A percentile compares a stretch with the other conserved stretches of the same genome.
phyloP scores from a whole-genome alignment of 2,329 filamentous ascomycete genomes.

The Colletotrichum nymphaeae region DNA sequence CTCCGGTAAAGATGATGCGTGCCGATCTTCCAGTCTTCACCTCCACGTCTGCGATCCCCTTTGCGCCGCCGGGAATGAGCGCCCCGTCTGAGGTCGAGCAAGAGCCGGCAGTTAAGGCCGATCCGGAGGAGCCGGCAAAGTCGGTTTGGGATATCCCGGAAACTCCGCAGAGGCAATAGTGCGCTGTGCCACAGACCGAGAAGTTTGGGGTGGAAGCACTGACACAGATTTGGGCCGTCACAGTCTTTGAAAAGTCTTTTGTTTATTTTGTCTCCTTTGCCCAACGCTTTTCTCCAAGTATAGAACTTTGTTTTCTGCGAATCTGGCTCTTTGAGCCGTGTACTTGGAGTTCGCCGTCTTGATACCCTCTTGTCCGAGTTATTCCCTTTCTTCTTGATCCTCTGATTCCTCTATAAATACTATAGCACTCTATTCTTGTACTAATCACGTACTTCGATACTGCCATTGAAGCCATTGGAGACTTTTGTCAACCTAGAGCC shows the following conservation, averaged over 20 bases:
- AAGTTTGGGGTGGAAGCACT: background rate
- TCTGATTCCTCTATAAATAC: background rate
- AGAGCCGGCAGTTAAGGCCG: conserved; percentile 15
- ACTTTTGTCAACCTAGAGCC: background rate
- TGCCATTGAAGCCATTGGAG: conserved; percentile 4
- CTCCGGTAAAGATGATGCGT: conserved; percentile 45
- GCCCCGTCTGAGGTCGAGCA: background rate
- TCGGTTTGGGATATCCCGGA: conserved; percentile 49
- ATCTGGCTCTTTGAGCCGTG: conserved; percentile 8
- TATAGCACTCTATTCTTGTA: conserved; percentile 6
- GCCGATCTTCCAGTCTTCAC: conserved; percentile 52
- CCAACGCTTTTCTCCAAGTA: background rate
- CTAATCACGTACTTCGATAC: background rate
- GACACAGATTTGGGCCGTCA: background rate
- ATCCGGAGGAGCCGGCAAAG: conserved; percentile 29
- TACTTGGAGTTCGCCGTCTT: conserved; percentile 16
- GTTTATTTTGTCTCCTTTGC: conserved; percentile 6
- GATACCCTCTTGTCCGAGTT: conserved; percentile 34
- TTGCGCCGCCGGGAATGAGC: conserved; percentile 47
- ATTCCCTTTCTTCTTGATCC: background rate
- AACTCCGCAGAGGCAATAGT: conserved; percentile 42
- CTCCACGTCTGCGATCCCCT: conserved; percentile 59
- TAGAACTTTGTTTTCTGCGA: conserved; percentile 7
- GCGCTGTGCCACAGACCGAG: background rate
- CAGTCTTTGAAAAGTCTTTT: background rate